Base-by-base conservation (phyloP, 306 rosid genomes). In the Castanospermum australe region DNA sequence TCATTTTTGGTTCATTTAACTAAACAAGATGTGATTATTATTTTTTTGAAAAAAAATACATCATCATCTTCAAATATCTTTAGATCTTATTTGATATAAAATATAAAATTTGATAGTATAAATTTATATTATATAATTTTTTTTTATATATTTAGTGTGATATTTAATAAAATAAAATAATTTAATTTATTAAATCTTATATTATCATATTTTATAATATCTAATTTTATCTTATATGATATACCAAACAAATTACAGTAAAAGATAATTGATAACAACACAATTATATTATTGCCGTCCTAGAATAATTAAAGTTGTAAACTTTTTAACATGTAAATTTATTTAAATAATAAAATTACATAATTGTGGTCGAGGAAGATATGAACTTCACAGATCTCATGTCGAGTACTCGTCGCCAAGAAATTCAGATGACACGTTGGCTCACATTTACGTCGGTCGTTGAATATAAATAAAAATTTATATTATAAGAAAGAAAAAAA, bases 341-440 rank as follows among this genome's bases (percentile, higher is more conserved):
- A 9, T 60, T 47, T 12, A 24, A 7, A n/a, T 2, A 67, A 30
- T 25, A 42, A 67, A 0, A 0, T 28, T 5, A 13, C 4, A 5
- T 60, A 60, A 60, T 60, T 30, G 14, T 13, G 39, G 17, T 5
- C n/a, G 2, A 22, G 33, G 63, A 10, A 57, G 38, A 30, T 14
- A 30, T 0, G 33, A 45, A 24, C 18, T 15, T 24, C 17, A 24
- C 32, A 4, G 17, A 24, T 57, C 6, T 45, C 42, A 25, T 47
- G n/a, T 15, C 30, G 3, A 50, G 24, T 24, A 28, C 67, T 59
- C 25, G 20, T 71, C 79, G 12, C 77, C 9, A 14, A 38, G 41
- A 48, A 59, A 56, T 57, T 38, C 8, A 24, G 48, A 54, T 52
- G 87, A 66, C 87, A 84, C 82, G 81, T 79, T 72, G 11, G 63